phyloP scores from a whole-genome alignment of 169 alveolate species.

The Plasmodium reichenowi region DNA sequence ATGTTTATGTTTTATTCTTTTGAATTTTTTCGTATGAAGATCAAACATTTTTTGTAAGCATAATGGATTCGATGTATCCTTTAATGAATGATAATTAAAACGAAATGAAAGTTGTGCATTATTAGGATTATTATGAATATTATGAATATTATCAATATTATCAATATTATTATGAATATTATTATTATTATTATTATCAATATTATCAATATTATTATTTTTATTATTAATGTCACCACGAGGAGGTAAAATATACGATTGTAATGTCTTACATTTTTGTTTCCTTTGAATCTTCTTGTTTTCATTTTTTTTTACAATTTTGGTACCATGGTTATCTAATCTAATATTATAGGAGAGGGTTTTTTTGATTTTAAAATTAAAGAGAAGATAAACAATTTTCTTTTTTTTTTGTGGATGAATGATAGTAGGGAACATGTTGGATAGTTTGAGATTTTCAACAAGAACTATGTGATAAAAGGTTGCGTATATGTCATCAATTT shows the following conservation, averaged over 20 bases:
- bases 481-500: constrained; percentile 42
- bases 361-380: constrained; percentile 36
- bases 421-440: constrained; percentile 24
- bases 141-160: not conserved
- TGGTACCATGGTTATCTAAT: too few relatives aligned
- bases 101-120: not conserved
- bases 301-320: constrained; percentile 1
- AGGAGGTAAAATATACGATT: too few relatives aligned
- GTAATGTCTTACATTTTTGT: not conserved
- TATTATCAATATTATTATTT: not conserved
- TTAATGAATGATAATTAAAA: not conserved
- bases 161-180: not conserved
- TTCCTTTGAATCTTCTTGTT: not conserved
- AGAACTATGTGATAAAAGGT: constrained; percentile 51
- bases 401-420: constrained; percentile 21
- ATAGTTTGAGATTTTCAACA: constrained; percentile 45
- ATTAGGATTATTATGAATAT: not conserved
- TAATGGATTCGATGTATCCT: too few relatives aligned
- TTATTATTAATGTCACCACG: not conserved
- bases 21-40: not conserved
- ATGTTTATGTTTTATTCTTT: constrained; percentile 3
- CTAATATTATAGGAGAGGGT: not conserved
- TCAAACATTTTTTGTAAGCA: not conserved
- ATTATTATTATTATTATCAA: not conserved
- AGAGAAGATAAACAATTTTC: constrained; percentile 7